A percentile compares a stretch with the other conserved stretches of the same genome.
phyloP scores from a whole-genome alignment of 208 protist species.

The Leishmania tropica region DNA sequence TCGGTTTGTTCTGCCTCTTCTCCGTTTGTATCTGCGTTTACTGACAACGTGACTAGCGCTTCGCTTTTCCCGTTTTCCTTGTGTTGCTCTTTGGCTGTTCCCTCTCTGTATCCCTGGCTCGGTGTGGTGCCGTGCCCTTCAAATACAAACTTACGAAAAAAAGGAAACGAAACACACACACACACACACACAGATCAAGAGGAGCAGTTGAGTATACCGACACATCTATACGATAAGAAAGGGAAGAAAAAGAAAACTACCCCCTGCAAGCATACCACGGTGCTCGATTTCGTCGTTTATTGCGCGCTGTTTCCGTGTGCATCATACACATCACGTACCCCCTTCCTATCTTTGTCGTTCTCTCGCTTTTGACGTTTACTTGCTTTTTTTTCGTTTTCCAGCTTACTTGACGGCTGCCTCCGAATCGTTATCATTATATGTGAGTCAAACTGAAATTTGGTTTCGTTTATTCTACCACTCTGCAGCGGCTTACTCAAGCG shows the following conservation, averaged over 20 bases:
- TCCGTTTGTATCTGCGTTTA: not conserved
- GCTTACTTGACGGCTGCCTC: not conserved
- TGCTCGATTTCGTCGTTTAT: not conserved
- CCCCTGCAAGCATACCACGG: not conserved
- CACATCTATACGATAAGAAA: too few species aligned
- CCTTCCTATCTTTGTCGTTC: not conserved
- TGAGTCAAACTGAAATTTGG: not conserved
- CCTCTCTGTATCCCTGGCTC: not conserved
- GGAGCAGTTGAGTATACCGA: too few species aligned
- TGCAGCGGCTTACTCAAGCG: not conserved
- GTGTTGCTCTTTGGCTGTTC: not conserved
- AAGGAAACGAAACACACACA: not conserved
- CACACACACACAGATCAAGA: not conserved
- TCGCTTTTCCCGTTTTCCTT: too few species aligned
- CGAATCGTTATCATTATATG: not conserved
- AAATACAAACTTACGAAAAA: not conserved
- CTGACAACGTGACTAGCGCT: too few species aligned
- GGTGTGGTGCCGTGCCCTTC: not conserved
- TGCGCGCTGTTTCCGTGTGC: not conserved
- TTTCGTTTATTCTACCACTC: not conserved
- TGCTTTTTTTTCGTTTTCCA: not conserved
- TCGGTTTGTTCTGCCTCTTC: not conserved
- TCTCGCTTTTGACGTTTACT: not conserved
- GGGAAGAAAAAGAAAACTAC: too few species aligned
- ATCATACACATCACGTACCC: not conserved